These are phyloP conservation scores for Larix sibirica DNA, from an alignment of 83 land plant species.

Conservation along the genomic window DNA sequence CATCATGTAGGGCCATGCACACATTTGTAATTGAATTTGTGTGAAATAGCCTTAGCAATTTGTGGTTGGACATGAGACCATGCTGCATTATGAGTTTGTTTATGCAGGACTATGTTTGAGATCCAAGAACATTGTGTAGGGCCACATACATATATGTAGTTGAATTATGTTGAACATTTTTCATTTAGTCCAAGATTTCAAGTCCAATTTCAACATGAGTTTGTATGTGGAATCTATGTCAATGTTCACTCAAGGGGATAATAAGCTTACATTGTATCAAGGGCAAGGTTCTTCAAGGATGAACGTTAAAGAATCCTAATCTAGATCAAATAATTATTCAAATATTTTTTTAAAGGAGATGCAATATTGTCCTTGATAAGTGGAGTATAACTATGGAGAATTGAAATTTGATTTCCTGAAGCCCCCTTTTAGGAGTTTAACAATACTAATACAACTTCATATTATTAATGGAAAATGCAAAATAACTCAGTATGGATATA, in stretches of 20 bases:
- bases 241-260: neutral
- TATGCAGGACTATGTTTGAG: neutral
- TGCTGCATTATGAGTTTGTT: neutral
- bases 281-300: neutral
- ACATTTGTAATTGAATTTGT: too few relatives aligned
- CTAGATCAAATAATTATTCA: neutral
- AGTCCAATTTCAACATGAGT: neutral
- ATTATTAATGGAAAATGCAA: neutral
- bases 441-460: neutral
- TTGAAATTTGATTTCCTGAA: neutral
- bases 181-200: neutral
- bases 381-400: neutral
- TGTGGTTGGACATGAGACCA: neutral
- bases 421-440: neutral
- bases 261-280: neutral
- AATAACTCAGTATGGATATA: neutral
- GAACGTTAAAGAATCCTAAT: neutral
- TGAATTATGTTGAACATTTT: neutral
- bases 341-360: neutral
- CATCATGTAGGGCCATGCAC: too few relatives aligned
- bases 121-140: neutral
- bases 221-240: neutral
- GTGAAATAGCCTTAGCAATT: neutral
- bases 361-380: neutral
- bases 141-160: neutral